Evolutionary conservation across 2,329 filamentous ascomycete genomes (phyloP).

Genomic region (Neopestalotiopsis sp.): DNA sequence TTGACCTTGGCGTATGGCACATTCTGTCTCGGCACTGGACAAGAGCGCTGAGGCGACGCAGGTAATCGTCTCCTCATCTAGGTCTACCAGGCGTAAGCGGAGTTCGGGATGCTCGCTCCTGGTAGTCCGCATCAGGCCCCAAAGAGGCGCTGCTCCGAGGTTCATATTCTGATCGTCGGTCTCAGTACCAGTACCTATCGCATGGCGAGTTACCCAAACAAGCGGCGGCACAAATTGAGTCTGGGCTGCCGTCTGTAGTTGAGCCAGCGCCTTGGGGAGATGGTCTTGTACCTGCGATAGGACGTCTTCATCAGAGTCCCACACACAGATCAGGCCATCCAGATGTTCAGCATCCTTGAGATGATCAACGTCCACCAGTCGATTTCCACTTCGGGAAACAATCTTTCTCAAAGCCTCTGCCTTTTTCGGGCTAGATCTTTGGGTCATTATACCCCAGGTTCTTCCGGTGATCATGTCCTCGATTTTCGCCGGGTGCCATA

Average conservation of each 20-base stretch:
- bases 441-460: constrained; percentile 25
- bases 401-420: constrained; percentile 9
- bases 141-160: constrained; percentile 29
- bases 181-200: constrained; percentile 26
- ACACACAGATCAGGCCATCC: constrained; percentile 31
- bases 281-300: constrained; percentile 25
- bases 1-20: constrained; percentile 24
- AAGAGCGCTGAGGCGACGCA: constrained; percentile 21
- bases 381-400: constrained; percentile 21
- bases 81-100: constrained; percentile 30
- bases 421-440: constrained; percentile 16
- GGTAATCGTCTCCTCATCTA: constrained; percentile 21
- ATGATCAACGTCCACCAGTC: constrained; percentile 21
- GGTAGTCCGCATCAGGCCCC: constrained; percentile 35
- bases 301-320: constrained; percentile 29
- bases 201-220: constrained; percentile 32
- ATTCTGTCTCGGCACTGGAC: constrained; percentile 27
- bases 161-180: constrained; percentile 23
- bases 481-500: constrained; percentile 23
- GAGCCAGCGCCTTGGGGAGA: constrained; percentile 25
- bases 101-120: constrained; percentile 35
- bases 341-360: constrained; percentile 26
- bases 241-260: constrained; percentile 29
- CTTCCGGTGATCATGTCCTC: constrained; percentile 9
- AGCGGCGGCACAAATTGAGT: constrained; percentile 25